A percentile compares a stretch with the other conserved stretches of the same genome.
Conservation (phyloP, 2,329 filamentous ascomycete species). For the Aspergillus ochraceus region DNA sequence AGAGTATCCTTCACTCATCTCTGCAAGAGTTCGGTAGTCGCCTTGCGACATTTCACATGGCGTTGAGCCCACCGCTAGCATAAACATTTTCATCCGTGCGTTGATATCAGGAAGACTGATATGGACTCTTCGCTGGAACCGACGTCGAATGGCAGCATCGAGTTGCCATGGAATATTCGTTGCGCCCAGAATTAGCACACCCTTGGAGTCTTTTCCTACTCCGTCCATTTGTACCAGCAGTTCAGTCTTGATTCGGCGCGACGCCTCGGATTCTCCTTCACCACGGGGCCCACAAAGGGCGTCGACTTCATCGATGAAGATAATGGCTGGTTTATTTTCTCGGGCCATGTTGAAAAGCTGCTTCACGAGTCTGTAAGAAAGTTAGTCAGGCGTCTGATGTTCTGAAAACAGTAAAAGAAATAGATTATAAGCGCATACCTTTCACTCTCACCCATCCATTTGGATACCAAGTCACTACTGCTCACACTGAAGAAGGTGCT, state of each 20-base stretch:
- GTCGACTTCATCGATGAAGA: conserved; percentile 98
- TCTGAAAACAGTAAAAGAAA: background rate
- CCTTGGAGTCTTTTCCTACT: conserved; percentile 91
- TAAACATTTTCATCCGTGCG: conserved; percentile 92
- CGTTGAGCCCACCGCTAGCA: conserved; percentile 88
- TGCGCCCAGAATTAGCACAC: conserved; percentile 89
- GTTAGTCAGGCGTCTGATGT: background rate
- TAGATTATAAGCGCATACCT: conserved; percentile 55
- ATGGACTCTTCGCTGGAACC: conserved; percentile 94
- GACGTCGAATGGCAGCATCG: conserved; percentile 89
- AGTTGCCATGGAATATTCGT: conserved; percentile 99
- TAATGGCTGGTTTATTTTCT: conserved; percentile 96
- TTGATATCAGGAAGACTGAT: conserved; percentile 87
- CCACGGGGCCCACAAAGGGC: conserved; percentile 88
- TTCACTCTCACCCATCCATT: conserved; percentile 99
- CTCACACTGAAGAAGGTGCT: conserved; percentile 99
- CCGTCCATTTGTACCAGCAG: conserved; percentile 99
- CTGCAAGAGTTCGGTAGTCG: conserved; percentile 78
- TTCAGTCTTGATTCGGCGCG: conserved; percentile 96
- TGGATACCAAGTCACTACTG: conserved; percentile 94
- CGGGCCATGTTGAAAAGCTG: conserved; percentile 96
- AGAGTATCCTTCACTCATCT: conserved; percentile 88
- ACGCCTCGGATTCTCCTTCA: conserved; percentile 97
- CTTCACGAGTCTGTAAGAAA: conserved; percentile 73
- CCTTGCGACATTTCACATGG: conserved; percentile 76